phyloP scores from a whole-genome alignment of 345 rosid genomes.

The Syzygium aqueum region DNA sequence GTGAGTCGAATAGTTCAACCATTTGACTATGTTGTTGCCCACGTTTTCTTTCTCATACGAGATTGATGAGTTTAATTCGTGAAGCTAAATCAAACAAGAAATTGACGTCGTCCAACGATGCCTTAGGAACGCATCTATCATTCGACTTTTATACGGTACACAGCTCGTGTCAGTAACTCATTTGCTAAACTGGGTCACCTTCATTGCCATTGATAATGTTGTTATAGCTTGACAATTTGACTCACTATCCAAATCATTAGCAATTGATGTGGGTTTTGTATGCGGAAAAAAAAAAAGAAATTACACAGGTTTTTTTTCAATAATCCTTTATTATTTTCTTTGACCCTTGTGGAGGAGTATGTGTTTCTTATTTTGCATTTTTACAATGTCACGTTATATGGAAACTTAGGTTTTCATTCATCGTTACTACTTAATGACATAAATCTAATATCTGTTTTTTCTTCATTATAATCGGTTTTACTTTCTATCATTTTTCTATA shows the following conservation, averaged over 20 bases:
- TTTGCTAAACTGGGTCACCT: not conserved
- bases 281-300: not conserved
- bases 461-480: too few species aligned
- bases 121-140: not conserved
- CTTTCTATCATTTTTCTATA: not conserved
- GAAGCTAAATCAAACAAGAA: not conserved
- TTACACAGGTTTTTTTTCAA: not conserved
- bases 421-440: not conserved
- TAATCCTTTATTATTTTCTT: not conserved
- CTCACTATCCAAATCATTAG: not conserved
- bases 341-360: not conserved
- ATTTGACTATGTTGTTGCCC: not conserved
- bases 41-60: fast-evolving
- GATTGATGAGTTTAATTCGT: not conserved
- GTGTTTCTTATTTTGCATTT: not conserved
- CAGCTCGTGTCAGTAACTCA: not conserved
- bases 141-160: not conserved
- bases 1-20: not conserved
- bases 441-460: too few species aligned
- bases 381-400: fast-evolving
- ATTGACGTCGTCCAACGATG: not conserved
- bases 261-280: not conserved
- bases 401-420: not conserved
- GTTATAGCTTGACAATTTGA: not conserved
- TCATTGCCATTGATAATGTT: not conserved